Percentiles rank a stretch among this genome's conserved stretches.
phyloP scores from a whole-genome alignment of 2,329 filamentous ascomycete genomes.

The Calonectria leucothoes region DNA sequence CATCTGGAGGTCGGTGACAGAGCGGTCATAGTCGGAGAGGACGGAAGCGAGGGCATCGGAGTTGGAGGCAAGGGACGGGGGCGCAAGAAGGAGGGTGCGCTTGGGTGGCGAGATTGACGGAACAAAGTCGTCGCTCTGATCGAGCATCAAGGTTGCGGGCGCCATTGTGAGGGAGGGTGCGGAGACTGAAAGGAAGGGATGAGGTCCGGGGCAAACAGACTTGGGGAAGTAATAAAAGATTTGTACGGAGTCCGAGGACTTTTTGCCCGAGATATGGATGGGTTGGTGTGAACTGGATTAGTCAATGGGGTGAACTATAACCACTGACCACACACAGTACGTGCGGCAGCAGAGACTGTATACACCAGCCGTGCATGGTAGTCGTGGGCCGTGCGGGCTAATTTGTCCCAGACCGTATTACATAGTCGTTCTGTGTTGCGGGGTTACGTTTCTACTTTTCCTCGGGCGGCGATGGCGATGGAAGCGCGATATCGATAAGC shows the following conservation, averaged over 20 bases:
- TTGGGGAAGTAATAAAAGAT: constrained; percentile 27
- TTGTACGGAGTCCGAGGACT: constrained; percentile 35
- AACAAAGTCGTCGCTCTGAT: constrained; percentile 66
- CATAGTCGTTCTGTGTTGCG: constrained; percentile 40
- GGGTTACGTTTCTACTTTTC: constrained; percentile 42
- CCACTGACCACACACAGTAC: background rate
- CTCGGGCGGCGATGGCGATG: constrained; percentile 29
- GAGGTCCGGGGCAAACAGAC: constrained; percentile 7
- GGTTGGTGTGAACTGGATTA: constrained; percentile 39
- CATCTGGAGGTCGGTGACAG: constrained; percentile 92
- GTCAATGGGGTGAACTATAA: constrained; percentile 36
- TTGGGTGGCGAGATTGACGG: constrained; percentile 43
- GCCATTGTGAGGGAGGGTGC: constrained; percentile 53
- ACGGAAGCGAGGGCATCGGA: constrained; percentile 80
- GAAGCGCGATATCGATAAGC: constrained; percentile 33
- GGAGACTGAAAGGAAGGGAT: background rate
- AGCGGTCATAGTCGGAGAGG: constrained; percentile 79
- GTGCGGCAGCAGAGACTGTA: constrained; percentile 32
- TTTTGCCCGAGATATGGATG: constrained; percentile 33
- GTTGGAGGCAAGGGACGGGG: constrained; percentile 88
- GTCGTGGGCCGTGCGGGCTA: constrained; percentile 28
- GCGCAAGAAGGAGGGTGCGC: constrained; percentile 86
- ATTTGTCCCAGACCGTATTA: constrained; percentile 30
- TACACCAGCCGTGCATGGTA: background rate
- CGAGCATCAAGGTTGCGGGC: constrained; percentile 65